Percentiles rank a stretch among this genome's conserved stretches.
Conservation (phyloP, 176 grass and related monocot species). For the Miscanthus lutarioriparius region DNA sequence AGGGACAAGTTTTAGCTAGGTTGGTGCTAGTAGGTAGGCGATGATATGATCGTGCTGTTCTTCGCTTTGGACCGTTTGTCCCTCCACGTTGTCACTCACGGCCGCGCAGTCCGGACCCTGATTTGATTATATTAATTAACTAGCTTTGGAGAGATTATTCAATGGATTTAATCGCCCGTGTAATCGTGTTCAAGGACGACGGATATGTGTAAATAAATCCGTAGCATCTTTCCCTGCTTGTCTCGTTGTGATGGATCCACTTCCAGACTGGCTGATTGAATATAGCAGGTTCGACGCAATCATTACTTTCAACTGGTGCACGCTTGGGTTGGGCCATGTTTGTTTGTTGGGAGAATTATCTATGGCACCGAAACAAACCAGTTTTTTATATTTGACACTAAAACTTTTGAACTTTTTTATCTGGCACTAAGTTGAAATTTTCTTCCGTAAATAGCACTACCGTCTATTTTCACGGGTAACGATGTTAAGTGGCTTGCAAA, state of each 20-base stretch:
- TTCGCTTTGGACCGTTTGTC: slow-evolving; percentile 48
- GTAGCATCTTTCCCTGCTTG: slow-evolving; percentile 32
- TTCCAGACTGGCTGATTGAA: slow-evolving; percentile 22
- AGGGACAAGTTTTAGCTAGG: background rate
- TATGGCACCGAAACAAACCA: too few species aligned
- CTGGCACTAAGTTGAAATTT: too few species aligned
- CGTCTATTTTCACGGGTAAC: too few species aligned
- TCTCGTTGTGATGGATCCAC: slow-evolving; percentile 1
- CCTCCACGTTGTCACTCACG: slow-evolving; percentile 26
- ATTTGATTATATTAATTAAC: background rate
- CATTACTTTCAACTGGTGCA: too few species aligned
- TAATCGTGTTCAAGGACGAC: slow-evolving; percentile 27
- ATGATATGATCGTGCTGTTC: slow-evolving; percentile 47
- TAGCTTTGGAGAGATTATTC: background rate
- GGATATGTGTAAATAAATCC: background rate
- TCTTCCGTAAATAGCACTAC: too few species aligned
- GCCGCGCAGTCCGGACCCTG: slow-evolving; percentile 41
- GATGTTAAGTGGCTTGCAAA: too few species aligned
- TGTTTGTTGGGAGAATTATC: too few species aligned
- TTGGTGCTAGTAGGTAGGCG: slow-evolving; percentile 20
- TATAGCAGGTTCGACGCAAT: too few species aligned
- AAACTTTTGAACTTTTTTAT: too few species aligned
- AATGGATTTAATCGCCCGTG: background rate
- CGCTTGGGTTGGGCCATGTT: too few species aligned
- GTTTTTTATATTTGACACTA: too few species aligned